Conservation (phyloP, 2,329 filamentous ascomycete species). For the Penicillium sp. region DNA sequence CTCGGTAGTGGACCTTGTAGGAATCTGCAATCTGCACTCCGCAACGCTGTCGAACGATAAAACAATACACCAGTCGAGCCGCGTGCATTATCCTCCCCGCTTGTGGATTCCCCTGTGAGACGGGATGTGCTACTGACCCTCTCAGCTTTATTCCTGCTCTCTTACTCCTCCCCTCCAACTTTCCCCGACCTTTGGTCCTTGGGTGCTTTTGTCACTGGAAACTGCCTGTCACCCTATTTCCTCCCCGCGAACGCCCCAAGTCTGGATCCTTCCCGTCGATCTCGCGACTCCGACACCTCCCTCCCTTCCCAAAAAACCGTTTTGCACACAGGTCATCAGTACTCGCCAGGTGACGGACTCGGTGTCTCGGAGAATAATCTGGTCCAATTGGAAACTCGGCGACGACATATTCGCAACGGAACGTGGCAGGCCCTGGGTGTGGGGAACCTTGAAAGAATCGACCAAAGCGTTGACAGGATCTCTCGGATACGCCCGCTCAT, state of each 20-base stretch:
- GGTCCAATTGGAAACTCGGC: conserved; percentile 24
- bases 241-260: not conserved
- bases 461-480: conserved; percentile 12
- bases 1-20: not conserved
- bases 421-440: conserved; percentile 20
- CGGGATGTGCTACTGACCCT: conserved; percentile 19
- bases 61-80: not conserved
- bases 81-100: conserved; percentile 6
- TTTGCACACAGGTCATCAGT: not conserved
- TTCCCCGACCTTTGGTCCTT: not conserved
- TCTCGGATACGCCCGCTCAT: conserved; percentile 5
- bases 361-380: conserved; percentile 16
- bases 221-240: not conserved
- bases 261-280: not conserved
- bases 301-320: not conserved
- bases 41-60: not conserved
- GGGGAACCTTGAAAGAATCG: conserved; percentile 17
- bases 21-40: not conserved
- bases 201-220: not conserved
- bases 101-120: conserved; percentile 18
- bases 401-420: conserved; percentile 18
- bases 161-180: not conserved
- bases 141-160: conserved; percentile 2
- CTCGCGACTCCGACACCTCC: not conserved
- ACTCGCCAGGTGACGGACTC: not conserved